Conservation (phyloP, 108 stramenopile species). For the Halocafeteria seosinensis region DNA sequence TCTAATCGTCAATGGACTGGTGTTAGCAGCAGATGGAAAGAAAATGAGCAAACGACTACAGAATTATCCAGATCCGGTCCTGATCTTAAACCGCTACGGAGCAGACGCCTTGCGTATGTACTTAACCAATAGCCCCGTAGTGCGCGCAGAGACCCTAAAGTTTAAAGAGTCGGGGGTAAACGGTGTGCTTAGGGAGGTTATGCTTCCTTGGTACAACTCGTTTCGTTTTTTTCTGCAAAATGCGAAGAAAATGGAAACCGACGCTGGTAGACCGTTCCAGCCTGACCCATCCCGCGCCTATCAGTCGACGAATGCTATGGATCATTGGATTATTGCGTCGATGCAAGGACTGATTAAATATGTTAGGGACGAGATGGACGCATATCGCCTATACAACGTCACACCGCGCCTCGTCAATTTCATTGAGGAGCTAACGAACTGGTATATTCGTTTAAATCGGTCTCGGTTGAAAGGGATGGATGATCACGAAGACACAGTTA, state of each 20-base stretch:
- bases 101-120: slow-evolving; percentile 98
- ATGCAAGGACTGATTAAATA: slow-evolving; percentile 80
- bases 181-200: slow-evolving; percentile 83
- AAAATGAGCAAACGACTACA: slow-evolving; percentile 98
- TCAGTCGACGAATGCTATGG: slow-evolving; percentile 71
- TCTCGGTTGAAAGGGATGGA: slow-evolving; percentile 78
- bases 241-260: slow-evolving; percentile 55
- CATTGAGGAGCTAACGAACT: slow-evolving; percentile 90
- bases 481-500: slow-evolving; percentile 52
- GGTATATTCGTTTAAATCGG: slow-evolving; percentile 96
- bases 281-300: slow-evolving; percentile 41
- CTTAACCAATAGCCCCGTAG: slow-evolving; percentile 97
- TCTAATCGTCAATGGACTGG: slow-evolving; percentile 91
- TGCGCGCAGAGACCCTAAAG: slow-evolving; percentile 85
- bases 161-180: slow-evolving; percentile 90
- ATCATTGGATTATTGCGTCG: slow-evolving; percentile 94
- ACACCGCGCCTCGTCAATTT: slow-evolving; percentile 85
- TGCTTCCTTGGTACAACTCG: slow-evolving; percentile 92
- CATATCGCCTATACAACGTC: slow-evolving; percentile 94
- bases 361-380: slow-evolving; percentile 91
- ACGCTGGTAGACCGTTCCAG: slow-evolving; percentile 44
- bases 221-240: slow-evolving; percentile 90
- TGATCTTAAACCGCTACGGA: slow-evolving; percentile 77
- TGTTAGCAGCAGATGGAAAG: slow-evolving; percentile 85
- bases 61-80: slow-evolving; percentile 89